A percentile compares a stretch with the other conserved stretches of the same genome.
These are phyloP conservation scores for Neofusicoccum sp. DNA, from an alignment of 2,329 filamentous ascomycete genomes.

Conservation along the genomic window DNA sequence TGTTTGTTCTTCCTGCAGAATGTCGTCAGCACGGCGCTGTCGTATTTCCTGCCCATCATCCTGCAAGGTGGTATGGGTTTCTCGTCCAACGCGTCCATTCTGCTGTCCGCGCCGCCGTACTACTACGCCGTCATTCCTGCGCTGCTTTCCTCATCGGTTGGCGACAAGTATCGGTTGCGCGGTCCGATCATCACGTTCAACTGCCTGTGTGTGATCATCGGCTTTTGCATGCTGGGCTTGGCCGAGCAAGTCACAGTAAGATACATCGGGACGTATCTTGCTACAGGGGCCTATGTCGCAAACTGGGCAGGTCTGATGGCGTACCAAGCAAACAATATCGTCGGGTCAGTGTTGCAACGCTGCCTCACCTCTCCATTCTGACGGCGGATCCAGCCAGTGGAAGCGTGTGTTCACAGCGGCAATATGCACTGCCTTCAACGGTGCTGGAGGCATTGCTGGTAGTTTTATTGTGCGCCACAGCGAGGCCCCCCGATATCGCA, in stretches of 20 bases:
- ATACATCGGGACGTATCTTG: constrained; percentile 64
- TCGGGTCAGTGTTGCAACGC: constrained; percentile 30
- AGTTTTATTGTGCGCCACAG: constrained; percentile 62
- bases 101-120: constrained; percentile 66
- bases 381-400: constrained; percentile 53
- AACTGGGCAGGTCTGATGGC: constrained; percentile 68
- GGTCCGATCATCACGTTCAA: constrained; percentile 67
- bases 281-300: constrained; percentile 65
- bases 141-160: constrained; percentile 60
- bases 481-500: constrained; percentile 63
- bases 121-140: constrained; percentile 66
- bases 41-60: constrained; percentile 65
- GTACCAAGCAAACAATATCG: constrained; percentile 61
- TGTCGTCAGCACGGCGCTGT: constrained; percentile 62
- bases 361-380: constrained; percentile 23
- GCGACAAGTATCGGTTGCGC: constrained; percentile 60
- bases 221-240: constrained; percentile 66
- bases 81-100: constrained; percentile 47
- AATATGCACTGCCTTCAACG: constrained; percentile 59
- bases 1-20: constrained; percentile 66
- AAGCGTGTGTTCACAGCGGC: constrained; percentile 63
- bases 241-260: constrained; percentile 58
- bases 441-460: constrained; percentile 63
- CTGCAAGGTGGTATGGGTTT: constrained; percentile 50
- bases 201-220: constrained; percentile 58